phyloP scores from a whole-genome alignment of 2,329 filamentous ascomycete genomes.

The Beauveria sp. region DNA sequence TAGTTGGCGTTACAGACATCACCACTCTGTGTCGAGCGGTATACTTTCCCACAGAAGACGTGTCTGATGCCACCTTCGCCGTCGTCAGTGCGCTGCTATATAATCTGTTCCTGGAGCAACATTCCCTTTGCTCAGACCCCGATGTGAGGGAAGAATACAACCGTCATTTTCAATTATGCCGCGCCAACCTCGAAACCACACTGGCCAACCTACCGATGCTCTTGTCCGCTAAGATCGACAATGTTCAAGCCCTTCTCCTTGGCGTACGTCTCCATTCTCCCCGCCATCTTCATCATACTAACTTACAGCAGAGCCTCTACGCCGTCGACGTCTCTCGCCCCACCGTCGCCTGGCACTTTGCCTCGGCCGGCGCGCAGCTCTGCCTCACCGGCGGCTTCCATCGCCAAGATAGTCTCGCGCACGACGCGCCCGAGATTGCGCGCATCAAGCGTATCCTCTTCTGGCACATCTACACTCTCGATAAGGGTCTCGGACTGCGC shows the following conservation, averaged over 20 bases:
- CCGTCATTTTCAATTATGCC: slow-evolving; percentile 32
- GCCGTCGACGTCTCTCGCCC: slow-evolving; percentile 55
- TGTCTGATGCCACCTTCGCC: slow-evolving; percentile 42
- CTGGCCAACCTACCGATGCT: slow-evolving; percentile 47
- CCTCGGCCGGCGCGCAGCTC: slow-evolving; percentile 49
- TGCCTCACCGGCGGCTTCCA: slow-evolving; percentile 58
- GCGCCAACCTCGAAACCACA: slow-evolving; percentile 42
- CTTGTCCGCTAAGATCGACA: slow-evolving; percentile 45
- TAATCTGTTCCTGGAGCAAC: slow-evolving; percentile 42
- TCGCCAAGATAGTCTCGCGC: slow-evolving; percentile 29
- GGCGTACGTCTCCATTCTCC: slow-evolving; percentile 34
- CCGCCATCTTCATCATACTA: not conserved
- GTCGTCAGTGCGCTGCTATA: slow-evolving; percentile 42
- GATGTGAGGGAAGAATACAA: slow-evolving; percentile 28
- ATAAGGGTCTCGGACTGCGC: slow-evolving; percentile 50
- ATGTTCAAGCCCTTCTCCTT: slow-evolving; percentile 50
- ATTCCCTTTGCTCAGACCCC: slow-evolving; percentile 27
- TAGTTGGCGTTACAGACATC: slow-evolving; percentile 43
- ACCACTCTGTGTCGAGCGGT: slow-evolving; percentile 40
- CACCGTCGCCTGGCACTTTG: slow-evolving; percentile 57
- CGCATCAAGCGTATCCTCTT: slow-evolving; percentile 37
- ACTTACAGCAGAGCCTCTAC: slow-evolving; percentile 43
- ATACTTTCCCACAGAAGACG: slow-evolving; percentile 45
- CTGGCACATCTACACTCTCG: slow-evolving; percentile 47
- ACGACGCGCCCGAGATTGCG: slow-evolving; percentile 24